Conservation (phyloP, 1,284 basidiomycete genomes). For the Crucibulum cyathiforme region DNA sequence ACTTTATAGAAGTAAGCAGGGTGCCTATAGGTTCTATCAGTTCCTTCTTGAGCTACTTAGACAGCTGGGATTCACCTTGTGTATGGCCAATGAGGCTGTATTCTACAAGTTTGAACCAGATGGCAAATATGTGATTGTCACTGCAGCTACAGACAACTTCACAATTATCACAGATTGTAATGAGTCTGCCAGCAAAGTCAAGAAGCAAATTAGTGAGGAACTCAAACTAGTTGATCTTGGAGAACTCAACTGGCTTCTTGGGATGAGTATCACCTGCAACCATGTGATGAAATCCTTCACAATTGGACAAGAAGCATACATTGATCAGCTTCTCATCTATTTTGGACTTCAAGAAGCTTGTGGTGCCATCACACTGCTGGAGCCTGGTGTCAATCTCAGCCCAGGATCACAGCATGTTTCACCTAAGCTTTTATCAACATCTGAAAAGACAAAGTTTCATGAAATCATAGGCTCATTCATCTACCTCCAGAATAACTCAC, state of each 20-base stretch:
- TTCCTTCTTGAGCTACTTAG: slow-evolving; percentile 15
- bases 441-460: slow-evolving; percentile 16
- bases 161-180: slow-evolving; percentile 27
- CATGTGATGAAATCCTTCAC: slow-evolving; percentile 19
- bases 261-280: slow-evolving; percentile 25
- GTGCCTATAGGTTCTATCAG: slow-evolving; percentile 29
- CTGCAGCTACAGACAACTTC: slow-evolving; percentile 40
- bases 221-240: slow-evolving; percentile 34
- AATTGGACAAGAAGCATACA: slow-evolving; percentile 30
- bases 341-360: slow-evolving; percentile 23
- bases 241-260: slow-evolving; percentile 33
- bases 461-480: slow-evolving; percentile 30
- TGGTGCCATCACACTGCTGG: slow-evolving; percentile 17
- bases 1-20: slow-evolving; percentile 36
- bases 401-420: slow-evolving; percentile 17
- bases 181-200: slow-evolving; percentile 12
- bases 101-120: slow-evolving; percentile 23
- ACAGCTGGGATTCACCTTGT: slow-evolving; percentile 13
- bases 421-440: slow-evolving; percentile 2
- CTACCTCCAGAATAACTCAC: slow-evolving; percentile 27
- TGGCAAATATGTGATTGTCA: slow-evolving; percentile 26
- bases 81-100: slow-evolving; percentile 23
- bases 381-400: slow-evolving; percentile 17
- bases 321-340: slow-evolving; percentile 23
- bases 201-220: slow-evolving; percentile 21